Conservation (phyloP, 2,329 filamentous ascomycete genomes). For the Ophiostoma pallidulum region DNA sequence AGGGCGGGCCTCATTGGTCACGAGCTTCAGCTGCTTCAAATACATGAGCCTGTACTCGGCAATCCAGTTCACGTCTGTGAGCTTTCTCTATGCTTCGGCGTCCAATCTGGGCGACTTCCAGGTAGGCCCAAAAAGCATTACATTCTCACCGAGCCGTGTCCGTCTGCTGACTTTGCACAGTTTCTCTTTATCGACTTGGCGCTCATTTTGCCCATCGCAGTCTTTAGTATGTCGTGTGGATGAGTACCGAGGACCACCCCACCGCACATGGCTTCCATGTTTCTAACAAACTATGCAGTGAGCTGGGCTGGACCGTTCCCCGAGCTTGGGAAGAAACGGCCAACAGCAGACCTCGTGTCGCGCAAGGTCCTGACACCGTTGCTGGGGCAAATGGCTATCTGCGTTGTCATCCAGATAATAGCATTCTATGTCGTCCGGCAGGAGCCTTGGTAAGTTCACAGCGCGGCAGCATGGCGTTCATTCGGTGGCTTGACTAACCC, state of each 20-base stretch:
- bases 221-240: slow-evolving; percentile 59
- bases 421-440: slow-evolving; percentile 65
- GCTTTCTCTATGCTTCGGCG: slow-evolving; percentile 87
- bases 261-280: background rate
- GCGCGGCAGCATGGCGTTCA: no score
- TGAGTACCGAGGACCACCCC: no score
- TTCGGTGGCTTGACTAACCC: background rate
- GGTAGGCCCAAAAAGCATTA: slow-evolving; percentile 26
- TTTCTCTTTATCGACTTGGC: slow-evolving; percentile 92
- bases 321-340: slow-evolving; percentile 69
- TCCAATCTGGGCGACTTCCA: slow-evolving; percentile 97
- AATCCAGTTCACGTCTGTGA: slow-evolving; percentile 97
- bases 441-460: slow-evolving; percentile 60
- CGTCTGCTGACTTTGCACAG: slow-evolving; percentile 24
- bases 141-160: slow-evolving; percentile 5
- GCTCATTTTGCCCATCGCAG: slow-evolving; percentile 88
- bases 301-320: slow-evolving; percentile 86
- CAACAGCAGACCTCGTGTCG: slow-evolving; percentile 85
- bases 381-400: slow-evolving; percentile 78
- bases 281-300: slow-evolving; percentile 41
- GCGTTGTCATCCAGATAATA: slow-evolving; percentile 64
- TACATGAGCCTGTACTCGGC: slow-evolving; percentile 99
- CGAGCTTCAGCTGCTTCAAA: slow-evolving; percentile 98
- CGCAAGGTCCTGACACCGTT: slow-evolving; percentile 85
- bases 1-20: slow-evolving; percentile 89